Conservation (phyloP, 768 basidiomycete species). For the Leccinum pellstonianum region DNA sequence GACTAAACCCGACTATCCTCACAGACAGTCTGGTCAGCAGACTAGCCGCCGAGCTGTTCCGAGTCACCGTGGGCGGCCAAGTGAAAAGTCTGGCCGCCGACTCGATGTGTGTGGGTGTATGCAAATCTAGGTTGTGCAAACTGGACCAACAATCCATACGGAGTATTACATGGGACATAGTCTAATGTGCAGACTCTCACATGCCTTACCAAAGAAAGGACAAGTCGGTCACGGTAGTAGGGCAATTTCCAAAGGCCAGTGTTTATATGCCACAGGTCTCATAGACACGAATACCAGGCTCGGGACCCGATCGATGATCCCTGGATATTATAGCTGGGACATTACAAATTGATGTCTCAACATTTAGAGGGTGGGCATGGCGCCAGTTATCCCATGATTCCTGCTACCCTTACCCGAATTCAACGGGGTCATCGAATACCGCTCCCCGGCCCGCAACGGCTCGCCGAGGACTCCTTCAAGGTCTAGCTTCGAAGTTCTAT, state of each 20-base stretch:
- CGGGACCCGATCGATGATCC: neutral
- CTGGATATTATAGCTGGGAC: neutral
- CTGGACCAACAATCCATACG: too few species aligned
- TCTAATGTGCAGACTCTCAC: too few species aligned
- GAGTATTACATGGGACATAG: too few species aligned
- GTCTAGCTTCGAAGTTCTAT: neutral
- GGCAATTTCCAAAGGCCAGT: neutral
- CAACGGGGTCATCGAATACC: neutral
- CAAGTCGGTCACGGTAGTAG: too few species aligned
- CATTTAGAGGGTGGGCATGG: neutral
- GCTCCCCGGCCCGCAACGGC: neutral
- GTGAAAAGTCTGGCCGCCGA: too few species aligned
- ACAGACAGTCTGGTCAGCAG: too few species aligned
- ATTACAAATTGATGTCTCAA: neutral
- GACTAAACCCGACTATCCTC: too few species aligned
- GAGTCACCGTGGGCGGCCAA: too few species aligned
- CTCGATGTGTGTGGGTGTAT: too few species aligned
- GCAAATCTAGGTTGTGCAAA: too few species aligned
- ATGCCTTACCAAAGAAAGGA: too few species aligned
- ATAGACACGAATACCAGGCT: neutral
- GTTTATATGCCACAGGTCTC: neutral
- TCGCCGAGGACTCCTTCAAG: slow-evolving; percentile 9
- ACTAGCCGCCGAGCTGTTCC: too few species aligned
- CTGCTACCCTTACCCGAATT: neutral
- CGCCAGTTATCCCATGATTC: neutral